phyloP scores from a whole-genome alignment of 495 filamentous ascomycete species.

The Sphaerosporella brunnea region DNA sequence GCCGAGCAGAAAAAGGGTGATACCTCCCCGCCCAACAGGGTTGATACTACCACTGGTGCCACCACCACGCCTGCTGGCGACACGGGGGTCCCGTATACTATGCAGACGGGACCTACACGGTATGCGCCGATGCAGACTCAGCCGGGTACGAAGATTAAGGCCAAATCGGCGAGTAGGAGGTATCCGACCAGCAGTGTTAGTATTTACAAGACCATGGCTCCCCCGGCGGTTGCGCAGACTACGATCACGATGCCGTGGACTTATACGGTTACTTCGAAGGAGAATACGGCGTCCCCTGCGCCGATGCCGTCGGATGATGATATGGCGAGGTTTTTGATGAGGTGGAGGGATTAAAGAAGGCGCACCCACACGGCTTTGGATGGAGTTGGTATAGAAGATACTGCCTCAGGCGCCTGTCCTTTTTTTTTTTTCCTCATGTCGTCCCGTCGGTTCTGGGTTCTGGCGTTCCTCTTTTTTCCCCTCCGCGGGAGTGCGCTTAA shows the following conservation, averaged over 20 bases:
- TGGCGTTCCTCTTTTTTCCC: no score
- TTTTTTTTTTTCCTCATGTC: no score
- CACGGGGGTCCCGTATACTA: constrained; percentile 35
- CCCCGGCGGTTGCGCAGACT: constrained; percentile 37
- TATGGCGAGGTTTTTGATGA: constrained; percentile 39
- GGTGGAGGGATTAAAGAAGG: constrained; percentile 44
- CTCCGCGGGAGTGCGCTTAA: no score
- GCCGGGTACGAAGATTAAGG: constrained; percentile 47
- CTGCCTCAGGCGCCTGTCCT: no score
- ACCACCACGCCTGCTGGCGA: not conserved
- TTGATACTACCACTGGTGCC: constrained; percentile 20
- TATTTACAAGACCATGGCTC: constrained; percentile 41
- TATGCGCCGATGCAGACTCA: constrained; percentile 59
- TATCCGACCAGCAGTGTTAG: constrained; percentile 45
- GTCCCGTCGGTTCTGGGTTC: no score
- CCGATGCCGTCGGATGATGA: constrained; percentile 33
- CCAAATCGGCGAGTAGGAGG: constrained; percentile 32
- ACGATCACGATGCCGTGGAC: constrained; percentile 46
- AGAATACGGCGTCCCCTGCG: constrained; percentile 40
- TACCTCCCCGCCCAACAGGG: constrained; percentile 28
- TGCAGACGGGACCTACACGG: constrained; percentile 45
- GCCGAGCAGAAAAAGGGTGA: constrained; percentile 31
- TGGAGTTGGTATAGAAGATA: no score
- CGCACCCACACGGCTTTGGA: no score
- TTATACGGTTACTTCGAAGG: constrained; percentile 36